phyloP scores from a whole-genome alignment of 805 yeast genomes.

The Teunomyces kruisii region DNA sequence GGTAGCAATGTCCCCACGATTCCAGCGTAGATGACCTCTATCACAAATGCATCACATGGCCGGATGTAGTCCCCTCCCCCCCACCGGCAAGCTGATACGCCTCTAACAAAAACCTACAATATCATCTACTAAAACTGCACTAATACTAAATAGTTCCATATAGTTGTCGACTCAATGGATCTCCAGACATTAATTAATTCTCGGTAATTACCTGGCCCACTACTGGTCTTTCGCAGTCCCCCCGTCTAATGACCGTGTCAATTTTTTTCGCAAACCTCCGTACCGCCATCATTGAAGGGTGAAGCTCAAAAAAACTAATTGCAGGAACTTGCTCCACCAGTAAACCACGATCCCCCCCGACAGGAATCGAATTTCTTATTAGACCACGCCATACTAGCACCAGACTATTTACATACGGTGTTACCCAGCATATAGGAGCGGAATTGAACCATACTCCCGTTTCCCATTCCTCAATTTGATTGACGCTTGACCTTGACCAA shows the following conservation, averaged over 20 bases:
- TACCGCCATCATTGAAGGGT: conserved; percentile 5
- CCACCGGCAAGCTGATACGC: no score
- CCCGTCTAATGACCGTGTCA: background rate
- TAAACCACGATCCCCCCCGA: conserved; percentile 2
- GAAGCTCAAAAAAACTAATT: conserved; percentile 4
- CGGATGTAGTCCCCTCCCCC: no score
- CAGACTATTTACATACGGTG: background rate
- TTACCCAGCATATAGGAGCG: conserved; percentile 2
- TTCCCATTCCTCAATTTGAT: background rate
- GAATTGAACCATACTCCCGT: conserved; percentile 1
- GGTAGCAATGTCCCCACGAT: no score
- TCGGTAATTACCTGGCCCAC: background rate
- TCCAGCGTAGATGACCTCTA: no score
- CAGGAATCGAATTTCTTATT: conserved; percentile 2
- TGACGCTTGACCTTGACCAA: conserved; percentile 2
- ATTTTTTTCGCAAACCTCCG: conserved; percentile 4
- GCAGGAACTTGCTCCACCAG: conserved; percentile 4
- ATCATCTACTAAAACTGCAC: no score
- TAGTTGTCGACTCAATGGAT: no score
- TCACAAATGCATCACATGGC: no score
- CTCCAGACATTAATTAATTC: background rate
- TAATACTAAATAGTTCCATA: no score
- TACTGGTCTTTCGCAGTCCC: background rate
- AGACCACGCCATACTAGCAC: background rate
- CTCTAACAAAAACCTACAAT: no score